phyloP scores from a whole-genome alignment of 2,329 filamentous ascomycete species.

The Diaporthe caulivora region DNA sequence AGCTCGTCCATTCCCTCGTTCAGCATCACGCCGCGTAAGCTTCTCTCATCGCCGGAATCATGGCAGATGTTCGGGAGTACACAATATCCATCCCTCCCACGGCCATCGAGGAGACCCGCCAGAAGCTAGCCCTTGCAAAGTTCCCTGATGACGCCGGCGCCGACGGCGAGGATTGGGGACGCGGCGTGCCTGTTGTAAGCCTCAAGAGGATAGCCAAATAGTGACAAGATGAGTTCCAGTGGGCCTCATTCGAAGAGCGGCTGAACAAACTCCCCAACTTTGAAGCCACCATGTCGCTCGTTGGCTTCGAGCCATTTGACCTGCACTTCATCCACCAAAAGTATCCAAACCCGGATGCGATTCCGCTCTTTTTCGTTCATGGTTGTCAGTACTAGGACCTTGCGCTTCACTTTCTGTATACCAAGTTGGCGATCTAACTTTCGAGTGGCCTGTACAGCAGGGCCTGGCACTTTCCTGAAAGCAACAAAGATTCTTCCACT shows the following conservation, averaged over 20 bases:
- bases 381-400: constrained; percentile 46
- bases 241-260: constrained; percentile 68
- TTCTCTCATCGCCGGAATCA: background rate
- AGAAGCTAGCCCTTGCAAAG: constrained; percentile 22
- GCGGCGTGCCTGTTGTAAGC: constrained; percentile 71
- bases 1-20: background rate
- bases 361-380: constrained; percentile 57
- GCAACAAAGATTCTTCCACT: constrained; percentile 49
- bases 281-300: constrained; percentile 62
- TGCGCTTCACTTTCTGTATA: background rate
- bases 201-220: constrained; percentile 68
- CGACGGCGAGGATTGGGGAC: constrained; percentile 60
- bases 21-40: too few relatives aligned
- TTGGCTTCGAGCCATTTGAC: constrained; percentile 69
- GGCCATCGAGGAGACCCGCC: constrained; percentile 6
- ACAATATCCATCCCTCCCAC: background rate
- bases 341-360: constrained; percentile 44
- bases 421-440: background rate
- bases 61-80: constrained; percentile 20
- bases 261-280: constrained; percentile 73
- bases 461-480: constrained; percentile 56
- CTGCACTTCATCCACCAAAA: constrained; percentile 74
- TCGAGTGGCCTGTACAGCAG: background rate
- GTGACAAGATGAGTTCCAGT: constrained; percentile 71
- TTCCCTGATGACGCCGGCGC: constrained; percentile 64